Conservation (phyloP, 352 stramenopile species). For the Phytophthora megakarya region DNA sequence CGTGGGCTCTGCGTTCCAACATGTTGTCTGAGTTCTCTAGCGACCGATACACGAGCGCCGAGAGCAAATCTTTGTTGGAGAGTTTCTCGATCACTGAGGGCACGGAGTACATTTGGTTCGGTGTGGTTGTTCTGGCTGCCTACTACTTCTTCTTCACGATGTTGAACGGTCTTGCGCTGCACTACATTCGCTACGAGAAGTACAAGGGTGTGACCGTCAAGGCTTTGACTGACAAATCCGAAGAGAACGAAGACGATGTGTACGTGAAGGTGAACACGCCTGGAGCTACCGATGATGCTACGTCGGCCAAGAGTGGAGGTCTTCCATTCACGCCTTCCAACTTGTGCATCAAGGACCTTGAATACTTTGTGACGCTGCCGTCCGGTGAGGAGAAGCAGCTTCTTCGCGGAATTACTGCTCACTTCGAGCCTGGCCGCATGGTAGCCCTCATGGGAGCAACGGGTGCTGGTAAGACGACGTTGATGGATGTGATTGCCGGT, state of each 20-base stretch:
- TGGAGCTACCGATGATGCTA: not conserved
- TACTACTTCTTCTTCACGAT: slow-evolving; percentile 59
- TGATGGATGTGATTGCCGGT: slow-evolving; percentile 68
- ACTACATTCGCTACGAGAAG: slow-evolving; percentile 55
- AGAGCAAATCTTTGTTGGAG: slow-evolving; percentile 32
- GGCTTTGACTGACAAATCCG: slow-evolving; percentile 33
- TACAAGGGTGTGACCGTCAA: slow-evolving; percentile 49
- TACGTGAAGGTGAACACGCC: slow-evolving; percentile 44
- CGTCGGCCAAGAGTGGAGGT: slow-evolving; percentile 26
- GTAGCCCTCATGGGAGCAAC: slow-evolving; percentile 75
- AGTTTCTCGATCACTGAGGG: slow-evolving; percentile 50
- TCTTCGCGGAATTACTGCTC: slow-evolving; percentile 45
- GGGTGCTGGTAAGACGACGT: slow-evolving; percentile 65
- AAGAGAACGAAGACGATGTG: slow-evolving; percentile 32
- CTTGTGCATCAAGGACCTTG: slow-evolving; percentile 53
- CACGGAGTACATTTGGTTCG: slow-evolving; percentile 52
- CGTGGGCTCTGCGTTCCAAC: slow-evolving; percentile 58
- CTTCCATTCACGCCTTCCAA: slow-evolving; percentile 51
- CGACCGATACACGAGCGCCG: slow-evolving; percentile 35
- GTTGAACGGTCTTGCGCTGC: slow-evolving; percentile 47
- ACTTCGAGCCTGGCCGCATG: slow-evolving; percentile 66
- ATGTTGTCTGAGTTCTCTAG: slow-evolving; percentile 71
- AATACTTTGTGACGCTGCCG: slow-evolving; percentile 68
- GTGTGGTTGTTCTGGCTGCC: slow-evolving; percentile 36
- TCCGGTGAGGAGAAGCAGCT: slow-evolving; percentile 62